Percentiles rank a stretch among this genome's conserved stretches.
These are phyloP conservation scores for Cryphonectria radicalis DNA, from an alignment of 2,329 filamentous ascomycete species.

Conservation along the genomic window DNA sequence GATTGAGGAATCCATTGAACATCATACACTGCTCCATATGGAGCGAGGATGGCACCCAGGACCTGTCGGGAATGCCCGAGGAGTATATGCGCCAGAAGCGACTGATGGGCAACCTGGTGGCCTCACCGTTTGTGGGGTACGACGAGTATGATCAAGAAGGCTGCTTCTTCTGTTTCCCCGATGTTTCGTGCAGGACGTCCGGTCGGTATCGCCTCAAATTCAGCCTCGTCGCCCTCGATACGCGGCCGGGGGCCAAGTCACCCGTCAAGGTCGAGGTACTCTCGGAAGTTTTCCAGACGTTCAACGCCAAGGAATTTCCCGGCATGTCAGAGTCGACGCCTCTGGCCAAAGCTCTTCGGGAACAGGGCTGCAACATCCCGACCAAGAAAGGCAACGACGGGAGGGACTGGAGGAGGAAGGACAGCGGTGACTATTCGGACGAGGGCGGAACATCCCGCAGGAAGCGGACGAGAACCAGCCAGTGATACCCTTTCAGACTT, in stretches of 20 bases:
- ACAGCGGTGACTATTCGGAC: slow-evolving; percentile 49
- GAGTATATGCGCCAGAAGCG: slow-evolving; percentile 74
- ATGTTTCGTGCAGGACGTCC: slow-evolving; percentile 78
- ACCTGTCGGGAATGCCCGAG: slow-evolving; percentile 73
- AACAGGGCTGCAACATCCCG: slow-evolving; percentile 81
- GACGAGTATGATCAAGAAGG: slow-evolving; percentile 76
- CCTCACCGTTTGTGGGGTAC: slow-evolving; percentile 74
- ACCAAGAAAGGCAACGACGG: slow-evolving; percentile 82
- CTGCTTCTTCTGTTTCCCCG: slow-evolving; percentile 85
- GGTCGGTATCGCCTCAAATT: slow-evolving; percentile 78
- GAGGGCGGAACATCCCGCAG: slow-evolving; percentile 46
- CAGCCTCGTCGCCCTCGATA: slow-evolving; percentile 72
- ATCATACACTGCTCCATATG: slow-evolving; percentile 79
- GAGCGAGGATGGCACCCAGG: slow-evolving; percentile 68
- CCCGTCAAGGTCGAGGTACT: slow-evolving; percentile 55
- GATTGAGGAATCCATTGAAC: slow-evolving; percentile 65
- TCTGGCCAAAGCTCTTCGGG: slow-evolving; percentile 73
- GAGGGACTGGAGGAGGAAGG: slow-evolving; percentile 48
- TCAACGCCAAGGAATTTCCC: slow-evolving; percentile 83
- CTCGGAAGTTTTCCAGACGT: slow-evolving; percentile 75
- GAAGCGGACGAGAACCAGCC: slow-evolving; percentile 35
- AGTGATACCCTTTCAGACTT: slow-evolving; percentile 17
- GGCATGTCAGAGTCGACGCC: slow-evolving; percentile 80
- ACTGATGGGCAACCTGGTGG: slow-evolving; percentile 79
- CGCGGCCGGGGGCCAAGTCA: slow-evolving; percentile 48